Percentiles rank a stretch among this genome's conserved stretches.
Conservation (phyloP, 2,329 filamentous ascomycete species). For the Remersonia thermophila region DNA sequence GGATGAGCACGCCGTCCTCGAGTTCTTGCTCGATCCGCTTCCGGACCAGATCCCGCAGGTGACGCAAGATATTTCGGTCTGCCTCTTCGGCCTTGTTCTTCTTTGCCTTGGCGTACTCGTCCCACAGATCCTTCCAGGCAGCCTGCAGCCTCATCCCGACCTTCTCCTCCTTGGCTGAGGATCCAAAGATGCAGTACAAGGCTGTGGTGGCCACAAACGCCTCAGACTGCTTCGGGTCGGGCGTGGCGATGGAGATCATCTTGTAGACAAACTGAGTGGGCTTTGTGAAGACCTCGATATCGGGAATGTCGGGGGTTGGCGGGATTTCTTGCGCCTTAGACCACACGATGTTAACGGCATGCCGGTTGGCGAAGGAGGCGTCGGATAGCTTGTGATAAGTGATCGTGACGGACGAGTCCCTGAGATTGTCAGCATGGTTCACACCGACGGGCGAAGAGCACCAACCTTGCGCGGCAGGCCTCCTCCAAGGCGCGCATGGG, state of each 20-base stretch:
- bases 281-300: slow-evolving; percentile 33
- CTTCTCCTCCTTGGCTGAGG: slow-evolving; percentile 76
- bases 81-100: slow-evolving; percentile 57
- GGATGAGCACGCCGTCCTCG: slow-evolving; percentile 63
- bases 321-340: slow-evolving; percentile 53
- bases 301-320: slow-evolving; percentile 25
- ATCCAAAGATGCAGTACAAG: slow-evolving; percentile 68
- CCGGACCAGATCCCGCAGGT: slow-evolving; percentile 58
- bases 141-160: slow-evolving; percentile 65
- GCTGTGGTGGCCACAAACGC: slow-evolving; percentile 71
- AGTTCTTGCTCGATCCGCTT: slow-evolving; percentile 56
- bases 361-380: slow-evolving; percentile 61
- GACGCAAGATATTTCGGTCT: slow-evolving; percentile 57
- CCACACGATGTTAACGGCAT: slow-evolving; percentile 66
- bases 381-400: slow-evolving; percentile 59
- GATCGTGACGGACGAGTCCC: slow-evolving; percentile 59
- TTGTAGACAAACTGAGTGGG: slow-evolving; percentile 51
- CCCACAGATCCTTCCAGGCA: slow-evolving; percentile 76
- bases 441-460: too few relatives aligned
- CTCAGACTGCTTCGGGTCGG: slow-evolving; percentile 71
- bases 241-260: slow-evolving; percentile 63
- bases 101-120: slow-evolving; percentile 59
- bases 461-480: slow-evolving; percentile 68
- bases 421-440: slow-evolving; percentile 19
- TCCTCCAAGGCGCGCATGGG: slow-evolving; percentile 73